Evolutionary conservation across 139 green algal genomes (phyloP).

Genomic region (Tetradesmus lagerheimii): DNA sequence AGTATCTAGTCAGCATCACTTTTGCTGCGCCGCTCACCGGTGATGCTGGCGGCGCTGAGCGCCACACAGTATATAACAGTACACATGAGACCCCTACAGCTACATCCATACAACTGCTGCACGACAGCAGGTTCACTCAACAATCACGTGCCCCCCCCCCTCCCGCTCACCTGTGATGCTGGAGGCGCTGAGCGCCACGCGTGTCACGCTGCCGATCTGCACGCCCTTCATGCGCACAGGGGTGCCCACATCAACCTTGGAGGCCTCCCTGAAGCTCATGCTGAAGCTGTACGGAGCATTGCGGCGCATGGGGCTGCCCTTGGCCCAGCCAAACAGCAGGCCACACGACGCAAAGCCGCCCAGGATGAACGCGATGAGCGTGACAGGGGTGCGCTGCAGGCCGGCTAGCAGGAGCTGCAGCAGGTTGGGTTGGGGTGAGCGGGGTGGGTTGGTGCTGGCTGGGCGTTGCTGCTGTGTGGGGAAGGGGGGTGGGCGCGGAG

Average conservation of each 20-base stretch:
- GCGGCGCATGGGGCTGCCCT: constrained; percentile 29
- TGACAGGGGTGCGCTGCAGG: background rate
- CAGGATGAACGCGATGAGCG: constrained; percentile 11
- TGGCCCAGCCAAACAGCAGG: constrained; percentile 31
- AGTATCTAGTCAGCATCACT: no score
- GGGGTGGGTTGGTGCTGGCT: background rate
- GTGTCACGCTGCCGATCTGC: constrained; percentile 36
- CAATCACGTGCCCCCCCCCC: background rate
- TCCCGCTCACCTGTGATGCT: background rate
- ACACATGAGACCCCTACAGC: no score
- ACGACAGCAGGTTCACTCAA: no score
- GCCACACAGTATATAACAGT: no score
- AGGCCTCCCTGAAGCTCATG: constrained; percentile 34
- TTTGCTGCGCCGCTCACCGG: no score
- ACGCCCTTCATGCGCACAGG: constrained; percentile 53
- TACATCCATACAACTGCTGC: no score
- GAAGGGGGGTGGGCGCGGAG: background rate
- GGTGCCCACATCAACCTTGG: constrained; percentile 30
- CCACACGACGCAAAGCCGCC: background rate
- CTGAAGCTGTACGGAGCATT: constrained; percentile 36
- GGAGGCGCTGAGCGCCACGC: background rate
- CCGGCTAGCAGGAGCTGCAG: background rate
- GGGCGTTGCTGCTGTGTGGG: background rate
- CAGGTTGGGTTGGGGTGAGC: background rate
- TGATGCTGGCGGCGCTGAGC: no score